Evolutionary conservation across 345 rosid genomes (phyloP).

Genomic region (Corchorus olitorius): DNA sequence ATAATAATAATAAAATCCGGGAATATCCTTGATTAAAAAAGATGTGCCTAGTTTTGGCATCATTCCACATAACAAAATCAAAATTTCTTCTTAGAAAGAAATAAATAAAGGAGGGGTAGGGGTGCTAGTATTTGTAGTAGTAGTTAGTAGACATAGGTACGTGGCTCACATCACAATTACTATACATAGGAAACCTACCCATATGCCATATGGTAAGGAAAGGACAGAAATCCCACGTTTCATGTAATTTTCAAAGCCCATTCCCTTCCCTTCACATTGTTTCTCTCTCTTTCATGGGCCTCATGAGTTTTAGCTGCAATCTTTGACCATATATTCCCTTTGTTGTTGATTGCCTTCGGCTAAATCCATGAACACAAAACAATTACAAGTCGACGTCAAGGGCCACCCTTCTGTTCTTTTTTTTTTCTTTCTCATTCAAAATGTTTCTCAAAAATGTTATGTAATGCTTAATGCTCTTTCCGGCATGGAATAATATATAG

Average conservation of each 20-base stretch:
- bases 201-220: constrained; percentile 20
- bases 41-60: too few species aligned
- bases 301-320: constrained; percentile 32
- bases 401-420: neutral
- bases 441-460: neutral
- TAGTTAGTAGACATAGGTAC: constrained; percentile 29
- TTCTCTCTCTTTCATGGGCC: neutral
- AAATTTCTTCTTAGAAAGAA: neutral
- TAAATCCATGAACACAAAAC: neutral
- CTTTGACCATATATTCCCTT: constrained; percentile 40
- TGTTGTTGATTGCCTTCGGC: constrained; percentile 8
- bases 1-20: too few species aligned
- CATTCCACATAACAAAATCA: neutral
- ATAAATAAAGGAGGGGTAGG: neutral
- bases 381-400: constrained; percentile 25
- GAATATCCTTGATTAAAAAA: too few species aligned
- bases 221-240: constrained; percentile 25
- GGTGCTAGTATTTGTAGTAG: constrained; percentile 8
- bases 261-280: neutral
- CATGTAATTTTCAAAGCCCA: constrained; percentile 33
- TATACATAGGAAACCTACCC: constrained; percentile 32
- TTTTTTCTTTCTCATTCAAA: neutral
- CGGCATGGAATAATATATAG: too few species aligned
- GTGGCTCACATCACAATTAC: constrained; percentile 44
- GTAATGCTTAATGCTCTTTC: too few species aligned